Conservation (phyloP, 768 basidiomycete genomes). For the Fibroporia radiculosa region DNA sequence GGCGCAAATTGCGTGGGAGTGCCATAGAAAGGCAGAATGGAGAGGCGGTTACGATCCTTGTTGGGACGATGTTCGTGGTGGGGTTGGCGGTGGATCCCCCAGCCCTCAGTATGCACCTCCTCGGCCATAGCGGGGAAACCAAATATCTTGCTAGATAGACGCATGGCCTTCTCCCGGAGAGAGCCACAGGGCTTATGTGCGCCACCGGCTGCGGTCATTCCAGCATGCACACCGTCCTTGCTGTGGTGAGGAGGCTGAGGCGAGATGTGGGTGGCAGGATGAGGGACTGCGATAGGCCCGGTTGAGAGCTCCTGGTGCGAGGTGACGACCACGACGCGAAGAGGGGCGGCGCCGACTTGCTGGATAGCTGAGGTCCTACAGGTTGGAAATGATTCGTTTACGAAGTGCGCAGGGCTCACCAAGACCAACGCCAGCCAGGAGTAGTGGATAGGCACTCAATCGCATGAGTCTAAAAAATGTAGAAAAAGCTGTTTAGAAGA, state of each 20-base stretch:
- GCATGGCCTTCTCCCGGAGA: constrained; percentile 41
- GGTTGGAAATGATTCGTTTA: neutral
- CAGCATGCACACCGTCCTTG: neutral
- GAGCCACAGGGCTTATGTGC: constrained; percentile 25
- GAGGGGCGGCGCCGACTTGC: constrained; percentile 32
- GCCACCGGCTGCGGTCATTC: neutral
- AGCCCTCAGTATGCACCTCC: neutral
- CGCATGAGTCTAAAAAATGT: neutral
- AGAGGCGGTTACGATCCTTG: constrained; percentile 6
- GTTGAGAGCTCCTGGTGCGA: constrained; percentile 23
- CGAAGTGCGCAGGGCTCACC: constrained; percentile 8
- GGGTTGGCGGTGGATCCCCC: constrained; percentile 1
- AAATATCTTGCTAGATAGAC: constrained; percentile 47
- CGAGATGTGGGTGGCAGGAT: neutral
- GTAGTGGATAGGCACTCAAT: neutral
- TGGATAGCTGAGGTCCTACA: constrained; percentile 7
- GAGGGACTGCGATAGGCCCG: neutral
- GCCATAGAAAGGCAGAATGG: constrained; percentile 14
- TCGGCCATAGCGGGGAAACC: constrained; percentile 46
- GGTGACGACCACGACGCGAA: constrained; percentile 33
- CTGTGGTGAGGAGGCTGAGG: neutral
- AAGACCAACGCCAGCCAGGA: constrained; percentile 9
- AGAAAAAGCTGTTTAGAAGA: neutral
- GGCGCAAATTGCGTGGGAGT: constrained; percentile 8
- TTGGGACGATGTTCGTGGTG: constrained; percentile 1